These are phyloP conservation scores for Crinitomyces ghanaensis DNA, from an alignment of 805 yeast genomes.

Conservation along the genomic window DNA sequence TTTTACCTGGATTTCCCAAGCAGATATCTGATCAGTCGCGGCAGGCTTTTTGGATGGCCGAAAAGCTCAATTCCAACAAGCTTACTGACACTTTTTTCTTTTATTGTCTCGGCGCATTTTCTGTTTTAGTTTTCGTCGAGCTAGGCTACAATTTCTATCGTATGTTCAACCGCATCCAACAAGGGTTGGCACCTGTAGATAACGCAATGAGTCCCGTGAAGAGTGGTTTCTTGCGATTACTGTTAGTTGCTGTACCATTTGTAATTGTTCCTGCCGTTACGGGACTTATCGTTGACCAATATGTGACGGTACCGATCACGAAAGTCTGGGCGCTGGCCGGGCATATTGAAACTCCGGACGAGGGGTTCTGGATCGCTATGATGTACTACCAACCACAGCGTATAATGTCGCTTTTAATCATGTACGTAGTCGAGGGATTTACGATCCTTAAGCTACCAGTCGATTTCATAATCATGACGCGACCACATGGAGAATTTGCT, in stretches of 20 bases:
- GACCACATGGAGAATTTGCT: slow-evolving; percentile 9
- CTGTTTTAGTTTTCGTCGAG: too few species aligned
- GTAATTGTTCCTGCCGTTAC: slow-evolving; percentile 10
- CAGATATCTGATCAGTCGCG: neutral
- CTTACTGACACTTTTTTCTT: too few species aligned
- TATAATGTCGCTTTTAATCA: slow-evolving; percentile 4
- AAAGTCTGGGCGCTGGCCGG: too few species aligned
- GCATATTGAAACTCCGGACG: too few species aligned
- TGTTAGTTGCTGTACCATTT: neutral
- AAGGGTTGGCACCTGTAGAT: too few species aligned
- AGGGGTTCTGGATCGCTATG: too few species aligned
- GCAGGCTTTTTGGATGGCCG: neutral
- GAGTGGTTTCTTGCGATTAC: neutral
- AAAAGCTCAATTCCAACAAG: neutral
- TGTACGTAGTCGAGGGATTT: slow-evolving; percentile 11
- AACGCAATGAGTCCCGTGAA: too few species aligned
- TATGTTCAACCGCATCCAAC: too few species aligned
- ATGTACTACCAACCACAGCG: too few species aligned
- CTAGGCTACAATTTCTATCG: too few species aligned
- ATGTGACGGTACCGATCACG: slow-evolving; percentile 7
- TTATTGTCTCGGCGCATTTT: too few species aligned
- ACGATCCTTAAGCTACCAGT: slow-evolving; percentile 10
- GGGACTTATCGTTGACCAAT: slow-evolving; percentile 13
- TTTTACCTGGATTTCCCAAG: slow-evolving; percentile 2
- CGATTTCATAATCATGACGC: slow-evolving; percentile 4